Evolutionary conservation across 2,329 filamentous ascomycete species (phyloP).

Genomic region (Erysiphe pulchra): DNA sequence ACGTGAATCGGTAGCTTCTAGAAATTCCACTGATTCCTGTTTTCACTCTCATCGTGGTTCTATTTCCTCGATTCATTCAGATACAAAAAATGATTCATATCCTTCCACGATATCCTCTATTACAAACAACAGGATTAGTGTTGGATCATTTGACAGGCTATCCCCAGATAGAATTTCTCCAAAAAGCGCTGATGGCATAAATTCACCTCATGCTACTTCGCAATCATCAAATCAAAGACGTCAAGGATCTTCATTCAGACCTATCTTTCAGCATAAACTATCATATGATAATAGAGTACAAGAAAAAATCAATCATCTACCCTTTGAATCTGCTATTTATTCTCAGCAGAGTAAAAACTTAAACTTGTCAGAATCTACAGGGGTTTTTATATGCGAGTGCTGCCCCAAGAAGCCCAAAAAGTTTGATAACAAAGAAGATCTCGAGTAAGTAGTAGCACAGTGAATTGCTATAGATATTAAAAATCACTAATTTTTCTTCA

Average conservation of each 20-base stretch:
- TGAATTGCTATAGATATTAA: not conserved
- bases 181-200: slow-evolving; percentile 14
- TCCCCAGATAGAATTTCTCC: slow-evolving; percentile 33
- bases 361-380: slow-evolving; percentile 23
- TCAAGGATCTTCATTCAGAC: slow-evolving; percentile 13
- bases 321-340: slow-evolving; percentile 16
- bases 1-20: slow-evolving; percentile 22
- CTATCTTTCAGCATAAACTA: slow-evolving; percentile 13
- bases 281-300: slow-evolving; percentile 17
- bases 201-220: slow-evolving; percentile 26
- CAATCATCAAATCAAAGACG: slow-evolving; percentile 16
- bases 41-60: slow-evolving; percentile 32
- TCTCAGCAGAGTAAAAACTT: slow-evolving; percentile 21
- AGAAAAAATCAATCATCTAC: slow-evolving; percentile 16
- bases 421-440: slow-evolving; percentile 61
- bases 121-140: slow-evolving; percentile 34
- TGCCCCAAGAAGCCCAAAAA: slow-evolving; percentile 95
- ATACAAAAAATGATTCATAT: slow-evolving; percentile 33
- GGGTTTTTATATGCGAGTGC: slow-evolving; percentile 61
- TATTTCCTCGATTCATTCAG: slow-evolving; percentile 38
- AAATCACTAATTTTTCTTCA: slow-evolving; percentile 17
- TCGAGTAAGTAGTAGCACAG: slow-evolving; percentile 40
- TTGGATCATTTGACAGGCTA: slow-evolving; percentile 31
- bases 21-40: slow-evolving; percentile 25
- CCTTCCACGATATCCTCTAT: slow-evolving; percentile 32